Evolutionary conservation across 371 early-diverging fungal species (phyloP), one percentile per base, ranked within the genome.

Genomic region (Syncephalastrum racemosum): DNA sequence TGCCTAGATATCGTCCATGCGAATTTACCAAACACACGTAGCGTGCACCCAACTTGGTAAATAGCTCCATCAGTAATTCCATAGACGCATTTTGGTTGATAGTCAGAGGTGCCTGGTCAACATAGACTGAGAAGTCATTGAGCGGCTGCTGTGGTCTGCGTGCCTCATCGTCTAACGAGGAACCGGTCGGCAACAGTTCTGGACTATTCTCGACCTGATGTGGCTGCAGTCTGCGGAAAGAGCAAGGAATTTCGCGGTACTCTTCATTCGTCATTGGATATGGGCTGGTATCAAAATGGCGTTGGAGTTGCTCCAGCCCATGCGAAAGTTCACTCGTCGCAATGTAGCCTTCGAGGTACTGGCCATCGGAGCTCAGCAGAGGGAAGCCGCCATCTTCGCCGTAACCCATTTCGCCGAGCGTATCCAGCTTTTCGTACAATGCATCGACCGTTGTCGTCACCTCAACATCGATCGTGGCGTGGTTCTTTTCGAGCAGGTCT

Each of bases 31-130:
- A 80, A 61, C 84, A 84, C 0, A 86, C 73, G 57, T 86, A 86
- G 45, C 83, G 77, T 57, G 83, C 76, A 6, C 86, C 97, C 16
- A 96, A 68, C 62, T 94, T 91, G 56, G 86, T 80, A 66, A 97
- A 93, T 58, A 97, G 65, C 50, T 94, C 94, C 66, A 89, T 77
- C 8, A 92, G 87, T n/a, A 94, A 58, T 49, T 95, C 95, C 79
- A 94, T 89, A 18, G 93, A 89, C 15, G 92, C 77, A 50, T 84
- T 79, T 3, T 83, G 66, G 16, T 85, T 76, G 8, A 96, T 81
- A 1, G 89, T 79, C 13, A 95, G 54, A 1, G 97, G 97, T 1
- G 94, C 85, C 66, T 88, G 86, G 68, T 94, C 92, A 4, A 89
- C 85, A 60, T 86, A 88, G 4, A 79, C 82, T 4, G 89, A 84